Conservation (phyloP, 2,329 filamentous ascomycete genomes). For the Alternaria arbusti region DNA sequence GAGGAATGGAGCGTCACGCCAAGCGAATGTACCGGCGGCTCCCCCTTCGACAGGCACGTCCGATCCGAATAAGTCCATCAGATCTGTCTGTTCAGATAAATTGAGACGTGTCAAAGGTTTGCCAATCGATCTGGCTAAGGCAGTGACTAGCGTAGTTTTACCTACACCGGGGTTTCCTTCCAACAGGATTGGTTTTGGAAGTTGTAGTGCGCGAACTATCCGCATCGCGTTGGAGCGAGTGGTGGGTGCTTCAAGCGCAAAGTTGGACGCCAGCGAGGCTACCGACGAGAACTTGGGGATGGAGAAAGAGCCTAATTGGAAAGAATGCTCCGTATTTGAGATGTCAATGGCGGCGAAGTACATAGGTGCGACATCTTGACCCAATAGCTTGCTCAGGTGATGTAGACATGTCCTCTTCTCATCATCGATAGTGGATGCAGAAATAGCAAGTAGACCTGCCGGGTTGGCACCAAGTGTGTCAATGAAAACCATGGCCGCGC, state of each 20-base stretch:
- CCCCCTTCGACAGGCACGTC: constrained; percentile 96
- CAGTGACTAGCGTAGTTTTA: constrained; percentile 91
- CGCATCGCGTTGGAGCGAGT: constrained; percentile 90
- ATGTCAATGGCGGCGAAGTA: constrained; percentile 72
- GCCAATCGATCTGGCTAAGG: constrained; percentile 79
- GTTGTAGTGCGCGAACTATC: constrained; percentile 85
- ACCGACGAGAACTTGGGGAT: constrained; percentile 61
- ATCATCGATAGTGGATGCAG: constrained; percentile 69
- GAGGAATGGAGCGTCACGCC: constrained; percentile 94
- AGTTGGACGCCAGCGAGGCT: constrained; percentile 61
- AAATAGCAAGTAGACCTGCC: constrained; percentile 79
- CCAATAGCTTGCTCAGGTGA: constrained; percentile 72
- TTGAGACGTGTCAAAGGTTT: constrained; percentile 92
- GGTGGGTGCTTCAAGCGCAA: constrained; percentile 87
- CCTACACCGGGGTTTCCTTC: constrained; percentile 98
- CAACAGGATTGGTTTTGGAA: constrained; percentile 88
- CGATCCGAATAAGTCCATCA: constrained; percentile 97
- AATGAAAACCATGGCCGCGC: constrained; percentile 93
- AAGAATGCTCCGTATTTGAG: constrained; percentile 56
- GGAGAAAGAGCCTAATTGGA: constrained; percentile 78
- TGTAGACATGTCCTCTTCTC: constrained; percentile 77
- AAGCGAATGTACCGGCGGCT: constrained; percentile 87
- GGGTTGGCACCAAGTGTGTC: constrained; percentile 96
- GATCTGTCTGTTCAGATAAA: constrained; percentile 93
- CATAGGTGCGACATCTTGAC: constrained; percentile 65